Base-by-base conservation (phyloP, 306 rosid species). In the Cotoneaster glaucophyllus region DNA sequence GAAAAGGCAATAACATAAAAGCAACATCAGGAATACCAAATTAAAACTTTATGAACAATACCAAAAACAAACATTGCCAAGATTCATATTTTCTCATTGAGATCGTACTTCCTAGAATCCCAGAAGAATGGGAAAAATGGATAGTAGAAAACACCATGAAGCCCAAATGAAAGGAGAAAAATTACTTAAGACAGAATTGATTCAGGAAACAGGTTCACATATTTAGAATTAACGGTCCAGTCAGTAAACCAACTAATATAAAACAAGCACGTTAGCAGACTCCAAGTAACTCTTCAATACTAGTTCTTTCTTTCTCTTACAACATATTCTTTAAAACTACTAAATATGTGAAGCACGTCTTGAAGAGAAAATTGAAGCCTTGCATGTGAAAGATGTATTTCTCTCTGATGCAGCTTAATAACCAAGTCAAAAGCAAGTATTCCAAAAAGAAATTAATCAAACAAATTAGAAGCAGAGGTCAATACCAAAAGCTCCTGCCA, bases 401-500 rank as follows among this genome's bases (percentile, higher is more conserved):
- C 18, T 73, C 25, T 58, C 19, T 39, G 21, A 58, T 14, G 39
- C 24, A 57, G 25, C 67, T 58, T 37, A 73, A 15, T 24, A 22
- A 57, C 48, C 67, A 72, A 34, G 17, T 72, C 25, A 39, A 28
- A 73, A 45, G 31, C 44, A 9, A 31, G 19, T 52, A 15, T 63
- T 71, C 10, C 64, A 31, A 61, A 21, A 58, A 63, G 28, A 18
- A 64, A 71, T 41, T 32, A 39, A 31, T 37, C 67, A 52, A 73
- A 14, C 4, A 56, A 65, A n/a, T 66, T 54, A 83, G 18, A 79
- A 43, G 29, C 31, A 54, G 64, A 63, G 77, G 18, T 56, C 76
- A 74, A 71, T 77, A 65, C 25, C 70, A 81, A 15, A 25, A 78
- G 81, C 34, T 29, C 67, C 67, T 24, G 64, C 19, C 45, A 72